These are phyloP conservation scores for Mycena haematopus DNA, from an alignment of 768 basidiomycete genomes.

Conservation along the genomic window DNA sequence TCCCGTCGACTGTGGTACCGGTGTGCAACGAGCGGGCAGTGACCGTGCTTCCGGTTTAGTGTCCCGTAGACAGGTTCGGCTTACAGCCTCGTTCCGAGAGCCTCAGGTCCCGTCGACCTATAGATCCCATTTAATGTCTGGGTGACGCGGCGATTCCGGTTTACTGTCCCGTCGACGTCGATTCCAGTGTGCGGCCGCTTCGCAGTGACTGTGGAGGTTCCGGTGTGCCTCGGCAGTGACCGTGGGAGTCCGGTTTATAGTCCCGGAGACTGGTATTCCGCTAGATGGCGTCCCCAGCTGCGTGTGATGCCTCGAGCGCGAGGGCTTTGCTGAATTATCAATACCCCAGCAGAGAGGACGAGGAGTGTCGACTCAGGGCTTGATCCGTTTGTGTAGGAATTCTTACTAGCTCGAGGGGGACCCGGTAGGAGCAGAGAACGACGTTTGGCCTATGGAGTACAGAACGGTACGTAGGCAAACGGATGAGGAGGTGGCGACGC, in stretches of 20 bases:
- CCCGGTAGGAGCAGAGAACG: too few species aligned
- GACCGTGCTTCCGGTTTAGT: constrained; percentile 3
- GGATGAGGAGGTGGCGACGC: background rate
- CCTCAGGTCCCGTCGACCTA: background rate
- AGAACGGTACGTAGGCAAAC: background rate
- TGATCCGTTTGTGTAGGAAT: constrained; percentile 9
- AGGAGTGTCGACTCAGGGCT: background rate
- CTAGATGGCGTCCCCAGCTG: background rate
- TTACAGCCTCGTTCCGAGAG: background rate
- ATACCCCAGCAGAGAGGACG: constrained; percentile 8
- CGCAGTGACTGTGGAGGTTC: background rate
- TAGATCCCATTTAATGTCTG: background rate
- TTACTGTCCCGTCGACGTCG: background rate
- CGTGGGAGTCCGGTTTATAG: background rate
- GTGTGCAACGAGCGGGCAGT: constrained; percentile 3
- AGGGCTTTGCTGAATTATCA: constrained; percentile 9
- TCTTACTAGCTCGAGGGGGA: too few species aligned
- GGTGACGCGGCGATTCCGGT: background rate
- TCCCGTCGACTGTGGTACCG: background rate
- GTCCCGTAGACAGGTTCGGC: background rate
- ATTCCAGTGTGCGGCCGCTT: background rate
- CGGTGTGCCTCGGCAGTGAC: constrained; percentile 4
- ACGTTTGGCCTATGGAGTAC: background rate
- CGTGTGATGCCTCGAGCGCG: background rate
- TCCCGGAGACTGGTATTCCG: background rate